phyloP scores from a whole-genome alignment of 75 land plant genomes.

The Selaginella moellendorffii region DNA sequence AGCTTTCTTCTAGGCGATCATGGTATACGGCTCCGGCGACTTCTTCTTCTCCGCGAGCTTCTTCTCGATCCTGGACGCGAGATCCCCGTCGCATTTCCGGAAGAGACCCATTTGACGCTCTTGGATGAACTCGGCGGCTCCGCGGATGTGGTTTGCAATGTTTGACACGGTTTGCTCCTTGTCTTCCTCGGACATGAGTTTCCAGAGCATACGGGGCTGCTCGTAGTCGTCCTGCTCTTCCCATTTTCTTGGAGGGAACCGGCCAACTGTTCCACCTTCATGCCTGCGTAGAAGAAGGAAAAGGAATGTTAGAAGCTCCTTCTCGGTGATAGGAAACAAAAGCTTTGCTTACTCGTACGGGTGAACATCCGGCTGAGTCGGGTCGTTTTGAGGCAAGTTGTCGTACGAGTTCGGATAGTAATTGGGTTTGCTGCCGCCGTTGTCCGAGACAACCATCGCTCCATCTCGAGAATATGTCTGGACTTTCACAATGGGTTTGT shows the following conservation, averaged over 20 bases:
- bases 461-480: conserved; percentile 21
- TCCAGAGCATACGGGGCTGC: conserved; percentile 19
- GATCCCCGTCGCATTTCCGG: conserved; percentile 17
- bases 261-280: conserved; percentile 14
- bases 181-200: conserved; percentile 14
- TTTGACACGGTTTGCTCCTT: conserved; percentile 18
- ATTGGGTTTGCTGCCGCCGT: conserved; percentile 19
- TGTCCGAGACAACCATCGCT: conserved; percentile 11
- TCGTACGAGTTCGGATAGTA: conserved; percentile 23
- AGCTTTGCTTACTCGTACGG: conserved; percentile 25
- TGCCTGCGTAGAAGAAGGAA: too few species aligned
- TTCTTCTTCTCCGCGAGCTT: conserved; percentile 15
- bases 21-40: conserved; percentile 17
- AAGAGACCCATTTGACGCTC: conserved; percentile 19
- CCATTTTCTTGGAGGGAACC: conserved; percentile 17
- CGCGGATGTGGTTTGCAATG: conserved; percentile 18
- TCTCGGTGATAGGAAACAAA: too few species aligned
- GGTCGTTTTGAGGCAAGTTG: conserved; percentile 18
- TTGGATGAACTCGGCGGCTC: conserved; percentile 15
- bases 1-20: conserved; percentile 22
- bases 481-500: conserved; percentile 20
- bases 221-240: conserved; percentile 22
- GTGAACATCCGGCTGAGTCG: conserved; percentile 19
- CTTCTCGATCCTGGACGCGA: conserved; percentile 15
- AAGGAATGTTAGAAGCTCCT: too few species aligned